These are phyloP conservation scores for Lepraria neglecta DNA, from an alignment of 495 filamentous ascomycete species.

Conservation along the genomic window DNA sequence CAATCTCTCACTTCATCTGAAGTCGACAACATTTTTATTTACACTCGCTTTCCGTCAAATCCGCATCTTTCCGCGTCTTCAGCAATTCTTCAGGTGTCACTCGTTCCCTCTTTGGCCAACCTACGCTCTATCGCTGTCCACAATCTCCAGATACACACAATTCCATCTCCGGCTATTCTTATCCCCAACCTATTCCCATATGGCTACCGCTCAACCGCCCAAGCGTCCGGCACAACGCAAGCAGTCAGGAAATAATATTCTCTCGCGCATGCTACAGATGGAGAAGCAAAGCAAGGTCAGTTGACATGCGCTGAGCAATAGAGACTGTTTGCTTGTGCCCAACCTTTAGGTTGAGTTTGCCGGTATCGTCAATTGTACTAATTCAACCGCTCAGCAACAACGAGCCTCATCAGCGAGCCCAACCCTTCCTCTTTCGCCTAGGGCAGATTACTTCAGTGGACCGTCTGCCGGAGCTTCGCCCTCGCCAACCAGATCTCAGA, in stretches of 20 bases:
- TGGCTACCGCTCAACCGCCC: conserved; percentile 13
- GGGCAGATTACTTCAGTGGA: neutral
- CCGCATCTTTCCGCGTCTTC: too few species aligned
- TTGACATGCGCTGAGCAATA: neutral
- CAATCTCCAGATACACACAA: neutral
- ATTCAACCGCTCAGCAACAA: conserved; percentile 16
- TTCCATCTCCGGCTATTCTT: neutral
- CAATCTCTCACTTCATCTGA: neutral
- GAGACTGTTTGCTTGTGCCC: conserved; percentile 6
- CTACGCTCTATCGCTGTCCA: neutral
- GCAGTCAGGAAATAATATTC: conserved; percentile 23
- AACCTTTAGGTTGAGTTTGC: neutral
- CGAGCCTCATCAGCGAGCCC: conserved; percentile 21
- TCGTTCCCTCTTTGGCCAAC: neutral
- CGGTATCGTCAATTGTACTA: conserved; percentile 4
- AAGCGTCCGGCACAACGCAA: conserved; percentile 18
- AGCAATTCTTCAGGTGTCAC: neutral
- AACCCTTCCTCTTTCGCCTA: conserved; percentile 12
- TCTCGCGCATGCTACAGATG: conserved; percentile 29
- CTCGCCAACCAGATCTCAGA: conserved; percentile 12
- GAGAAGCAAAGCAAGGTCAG: conserved; percentile 30
- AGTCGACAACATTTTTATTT: neutral
- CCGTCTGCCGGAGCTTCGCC: neutral
- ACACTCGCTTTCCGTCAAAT: neutral
- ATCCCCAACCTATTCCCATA: neutral